phyloP scores from a whole-genome alignment of 192 early-diverging fungal species.

The Podila epigama region DNA sequence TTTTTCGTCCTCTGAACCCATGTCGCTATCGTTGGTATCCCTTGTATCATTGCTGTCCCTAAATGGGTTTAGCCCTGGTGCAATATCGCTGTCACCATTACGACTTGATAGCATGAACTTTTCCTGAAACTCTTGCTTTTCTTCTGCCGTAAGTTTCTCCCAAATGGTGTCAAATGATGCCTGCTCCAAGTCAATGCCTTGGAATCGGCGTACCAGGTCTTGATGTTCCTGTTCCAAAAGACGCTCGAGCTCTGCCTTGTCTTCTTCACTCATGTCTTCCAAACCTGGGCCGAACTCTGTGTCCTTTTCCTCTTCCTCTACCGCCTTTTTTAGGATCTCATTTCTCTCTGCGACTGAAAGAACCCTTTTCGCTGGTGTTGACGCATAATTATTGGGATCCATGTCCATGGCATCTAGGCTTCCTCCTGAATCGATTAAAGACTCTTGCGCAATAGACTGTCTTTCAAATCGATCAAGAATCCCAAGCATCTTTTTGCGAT shows the following conservation, averaged over 20 bases:
- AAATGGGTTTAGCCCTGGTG: background rate
- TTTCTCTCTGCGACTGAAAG: constrained; percentile 24
- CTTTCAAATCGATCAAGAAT: constrained; percentile 58
- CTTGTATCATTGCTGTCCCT: background rate
- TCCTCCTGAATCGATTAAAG: constrained; percentile 2
- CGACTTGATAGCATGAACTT: constrained; percentile 30
- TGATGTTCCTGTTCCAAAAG: constrained; percentile 26
- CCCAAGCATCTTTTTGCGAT: constrained; percentile 59
- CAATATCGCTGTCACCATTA: constrained; percentile 5
- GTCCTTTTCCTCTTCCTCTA: constrained; percentile 23
- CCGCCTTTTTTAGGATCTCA: constrained; percentile 29
- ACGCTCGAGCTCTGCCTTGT: constrained; percentile 8
- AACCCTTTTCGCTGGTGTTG: constrained; percentile 2
- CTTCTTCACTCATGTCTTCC: constrained; percentile 1
- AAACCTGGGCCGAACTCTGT: background rate
- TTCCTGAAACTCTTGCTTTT: constrained; percentile 59
- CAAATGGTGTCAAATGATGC: constrained; percentile 57
- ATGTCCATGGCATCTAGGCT: background rate
- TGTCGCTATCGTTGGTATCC: background rate
- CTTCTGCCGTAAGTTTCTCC: constrained; percentile 51
- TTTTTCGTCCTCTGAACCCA: background rate
- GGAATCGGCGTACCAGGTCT: constrained; percentile 55
- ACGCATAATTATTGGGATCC: background rate
- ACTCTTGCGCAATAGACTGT: constrained; percentile 35
- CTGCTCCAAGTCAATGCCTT: constrained; percentile 52